Percentiles rank a stretch among this genome's conserved stretches.
Conservation (phyloP, 2,329 filamentous ascomycete species). For the Botryotinia convoluta region DNA sequence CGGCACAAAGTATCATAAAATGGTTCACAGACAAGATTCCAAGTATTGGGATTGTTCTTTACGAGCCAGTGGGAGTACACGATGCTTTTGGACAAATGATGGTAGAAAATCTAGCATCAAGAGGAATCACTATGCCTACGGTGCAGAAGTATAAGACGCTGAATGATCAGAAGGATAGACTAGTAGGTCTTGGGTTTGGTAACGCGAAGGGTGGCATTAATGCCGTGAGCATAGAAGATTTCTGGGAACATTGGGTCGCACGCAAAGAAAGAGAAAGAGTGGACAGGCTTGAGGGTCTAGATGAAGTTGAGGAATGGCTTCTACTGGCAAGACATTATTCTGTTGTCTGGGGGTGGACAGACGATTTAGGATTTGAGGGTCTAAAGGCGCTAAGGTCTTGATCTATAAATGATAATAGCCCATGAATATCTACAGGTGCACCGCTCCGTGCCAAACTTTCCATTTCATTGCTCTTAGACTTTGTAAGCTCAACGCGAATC, state of each 20-base stretch:
- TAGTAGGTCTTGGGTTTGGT: slow-evolving; percentile 64
- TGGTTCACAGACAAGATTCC: slow-evolving; percentile 58
- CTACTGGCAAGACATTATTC: slow-evolving; percentile 86
- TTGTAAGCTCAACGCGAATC: neutral
- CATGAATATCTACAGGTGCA: neutral
- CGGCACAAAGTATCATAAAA: slow-evolving; percentile 61
- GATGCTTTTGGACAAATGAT: slow-evolving; percentile 91
- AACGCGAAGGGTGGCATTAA: slow-evolving; percentile 45
- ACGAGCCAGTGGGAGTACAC: slow-evolving; percentile 82
- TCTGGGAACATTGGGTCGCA: slow-evolving; percentile 75
- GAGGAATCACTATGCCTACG: slow-evolving; percentile 82
- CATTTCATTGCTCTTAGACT: neutral
- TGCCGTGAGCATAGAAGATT: slow-evolving; percentile 60
- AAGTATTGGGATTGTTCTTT: slow-evolving; percentile 64
- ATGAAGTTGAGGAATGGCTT: slow-evolving; percentile 94
- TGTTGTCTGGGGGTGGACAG: slow-evolving; percentile 78
- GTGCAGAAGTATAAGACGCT: slow-evolving; percentile 69
- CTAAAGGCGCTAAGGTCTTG: neutral
- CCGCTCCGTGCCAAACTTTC: neutral
- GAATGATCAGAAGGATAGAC: slow-evolving; percentile 63
- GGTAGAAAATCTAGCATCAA: slow-evolving; percentile 80
- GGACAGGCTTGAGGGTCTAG: slow-evolving; percentile 77
- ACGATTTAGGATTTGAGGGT: slow-evolving; percentile 14
- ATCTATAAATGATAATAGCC: neutral
- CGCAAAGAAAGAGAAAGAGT: slow-evolving; percentile 74